Evolutionary conservation across 805 yeast species (phyloP).

Genomic region (Wickerhamomyces mucosus): DNA sequence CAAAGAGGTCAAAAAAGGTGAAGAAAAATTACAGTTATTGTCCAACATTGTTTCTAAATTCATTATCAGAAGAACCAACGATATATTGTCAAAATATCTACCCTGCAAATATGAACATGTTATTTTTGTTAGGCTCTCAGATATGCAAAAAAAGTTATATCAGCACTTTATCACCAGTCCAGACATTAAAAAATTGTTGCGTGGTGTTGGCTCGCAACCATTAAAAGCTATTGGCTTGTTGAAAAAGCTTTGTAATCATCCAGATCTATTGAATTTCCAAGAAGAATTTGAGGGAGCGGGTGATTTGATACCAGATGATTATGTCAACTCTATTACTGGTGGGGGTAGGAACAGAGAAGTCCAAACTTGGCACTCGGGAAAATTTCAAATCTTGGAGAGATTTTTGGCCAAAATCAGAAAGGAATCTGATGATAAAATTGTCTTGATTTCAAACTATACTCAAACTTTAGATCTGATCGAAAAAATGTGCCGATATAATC

Average conservation of each 20-base stretch:
- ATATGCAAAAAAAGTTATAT: slow-evolving; percentile 66
- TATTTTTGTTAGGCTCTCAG: slow-evolving; percentile 78
- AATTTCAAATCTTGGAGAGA: slow-evolving; percentile 75
- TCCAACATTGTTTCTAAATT: slow-evolving; percentile 75
- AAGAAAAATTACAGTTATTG: slow-evolving; percentile 56
- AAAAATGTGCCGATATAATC: slow-evolving; percentile 63
- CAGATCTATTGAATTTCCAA: slow-evolving; percentile 69
- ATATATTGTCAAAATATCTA: slow-evolving; percentile 82
- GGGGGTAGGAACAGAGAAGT: slow-evolving; percentile 61
- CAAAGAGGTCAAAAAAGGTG: slow-evolving; percentile 61
- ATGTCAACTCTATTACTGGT: slow-evolving; percentile 31
- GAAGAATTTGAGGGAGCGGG: slow-evolving; percentile 70
- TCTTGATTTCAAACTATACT: slow-evolving; percentile 88
- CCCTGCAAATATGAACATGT: slow-evolving; percentile 97
- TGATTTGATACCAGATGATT: slow-evolving; percentile 64
- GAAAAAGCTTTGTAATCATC: slow-evolving; percentile 91
- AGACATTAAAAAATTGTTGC: slow-evolving; percentile 57
- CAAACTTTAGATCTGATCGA: slow-evolving; percentile 90
- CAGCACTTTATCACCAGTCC: slow-evolving; percentile 70
- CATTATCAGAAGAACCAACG: slow-evolving; percentile 92
- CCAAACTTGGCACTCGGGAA: slow-evolving; percentile 79
- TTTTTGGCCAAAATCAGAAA: slow-evolving; percentile 66
- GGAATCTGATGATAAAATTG: slow-evolving; percentile 92
- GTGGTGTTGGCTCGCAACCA: slow-evolving; percentile 70
- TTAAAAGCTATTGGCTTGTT: slow-evolving; percentile 81